Evolutionary conservation across 306 rosid genomes (phyloP).

Genomic region (Lupinus albus): DNA sequence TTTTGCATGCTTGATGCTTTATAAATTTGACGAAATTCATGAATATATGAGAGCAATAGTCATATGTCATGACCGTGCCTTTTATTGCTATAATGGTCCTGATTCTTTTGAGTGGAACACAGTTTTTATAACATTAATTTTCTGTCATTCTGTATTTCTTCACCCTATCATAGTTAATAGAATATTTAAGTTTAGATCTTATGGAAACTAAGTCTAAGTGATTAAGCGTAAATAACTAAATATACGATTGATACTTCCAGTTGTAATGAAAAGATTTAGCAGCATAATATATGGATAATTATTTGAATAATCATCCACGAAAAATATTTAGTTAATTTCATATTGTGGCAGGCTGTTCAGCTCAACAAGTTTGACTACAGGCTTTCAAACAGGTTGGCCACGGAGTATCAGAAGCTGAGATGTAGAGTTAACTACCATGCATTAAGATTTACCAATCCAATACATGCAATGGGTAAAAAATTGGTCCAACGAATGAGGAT

Average conservation of each 20-base stretch:
- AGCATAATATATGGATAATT: too few relatives aligned
- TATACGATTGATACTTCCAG: background rate
- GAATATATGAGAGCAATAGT: background rate
- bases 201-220: background rate
- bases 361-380: slow-evolving; percentile 96
- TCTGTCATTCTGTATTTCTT: background rate
- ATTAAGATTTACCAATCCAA: slow-evolving; percentile 72
- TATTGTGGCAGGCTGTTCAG: slow-evolving; percentile 81
- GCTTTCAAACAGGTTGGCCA: slow-evolving; percentile 86
- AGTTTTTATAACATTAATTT: background rate
- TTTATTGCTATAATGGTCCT: background rate
- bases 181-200: slow-evolving; percentile 6
- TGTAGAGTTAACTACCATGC: slow-evolving; percentile 97
- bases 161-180: background rate
- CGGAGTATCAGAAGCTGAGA: slow-evolving; percentile 91
- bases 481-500: slow-evolving; percentile 77
- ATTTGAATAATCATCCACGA: too few relatives aligned
- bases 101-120: background rate
- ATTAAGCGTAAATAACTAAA: too few relatives aligned
- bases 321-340: slow-evolving; percentile 17
- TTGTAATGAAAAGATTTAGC: background rate
- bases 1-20: background rate
- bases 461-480: slow-evolving; percentile 73
- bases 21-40: slow-evolving; percentile 3
- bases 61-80: slow-evolving; percentile 6